Evolutionary conservation across 2,329 filamentous ascomycete genomes (phyloP), one percentile per base, ranked within the genome.

Genomic region (Trichoderma endophyticum): DNA sequence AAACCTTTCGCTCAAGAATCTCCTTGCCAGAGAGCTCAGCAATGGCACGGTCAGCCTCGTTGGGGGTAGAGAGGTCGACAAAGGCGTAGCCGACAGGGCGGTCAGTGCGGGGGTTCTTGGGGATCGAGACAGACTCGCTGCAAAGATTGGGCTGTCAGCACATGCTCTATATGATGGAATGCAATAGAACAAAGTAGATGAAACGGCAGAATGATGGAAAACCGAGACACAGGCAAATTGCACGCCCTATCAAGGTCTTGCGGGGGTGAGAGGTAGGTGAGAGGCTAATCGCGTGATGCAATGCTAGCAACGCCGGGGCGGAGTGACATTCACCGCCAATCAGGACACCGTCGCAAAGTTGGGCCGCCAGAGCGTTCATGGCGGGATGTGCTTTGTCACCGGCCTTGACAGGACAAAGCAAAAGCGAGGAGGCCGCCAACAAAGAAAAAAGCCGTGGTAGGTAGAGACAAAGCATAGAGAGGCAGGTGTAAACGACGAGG

Each of bases 11-110:
- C 85, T 98, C 94, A 73, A 98, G 91, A 79, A 99, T 96, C 86
- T 97, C 94, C 88, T 98, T 95, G 84, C 95, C 95, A 79, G 96
- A 98, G 77, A 99, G 92, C 86, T 97, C 94, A 79, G 90, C 88
- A 79, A 99, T 98, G 81, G 96, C 96, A 83, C 94, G 93, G 86
- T 98, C 93, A 75, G 96, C 96, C 87, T 98, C 96, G 77, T 90
- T 90, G 73, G 96, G 93, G 76, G 95, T 98, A 74, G 94, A 97
- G 76, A 99, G 92, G 82, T 98, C 96, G 83, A 99, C 96, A 83
- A 99, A 99, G 82, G 96, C 96, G 84, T 98, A 99, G 81, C 96
- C 96, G 83, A 99, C 96, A 76, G 96, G 95, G 82, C 96, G 95
- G 85, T 94, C 95, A 85, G 95, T 99, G 84, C 96, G 95, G 82